These are phyloP conservation scores for Karstenula rhodostoma DNA, from an alignment of 2,329 filamentous ascomycete genomes.

Conservation along the genomic window DNA sequence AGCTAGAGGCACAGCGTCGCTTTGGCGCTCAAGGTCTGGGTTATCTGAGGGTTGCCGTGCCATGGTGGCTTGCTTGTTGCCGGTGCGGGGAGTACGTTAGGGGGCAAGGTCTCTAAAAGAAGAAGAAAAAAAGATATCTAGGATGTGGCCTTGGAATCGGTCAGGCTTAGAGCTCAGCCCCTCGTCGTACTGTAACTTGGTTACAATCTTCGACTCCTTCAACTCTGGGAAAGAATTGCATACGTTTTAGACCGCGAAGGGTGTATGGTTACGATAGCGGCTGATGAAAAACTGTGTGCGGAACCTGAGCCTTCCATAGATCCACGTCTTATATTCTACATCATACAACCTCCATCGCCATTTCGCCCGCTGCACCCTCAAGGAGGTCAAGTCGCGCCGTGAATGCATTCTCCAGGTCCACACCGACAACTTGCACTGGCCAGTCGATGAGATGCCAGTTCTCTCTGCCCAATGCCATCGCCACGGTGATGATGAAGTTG, in stretches of 20 bases:
- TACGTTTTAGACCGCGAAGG: not conserved
- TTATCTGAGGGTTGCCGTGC: too few species aligned
- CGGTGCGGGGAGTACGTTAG: too few species aligned
- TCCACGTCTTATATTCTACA: not conserved
- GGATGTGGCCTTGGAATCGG: too few species aligned
- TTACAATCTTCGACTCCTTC: too few species aligned
- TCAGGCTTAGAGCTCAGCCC: too few species aligned
- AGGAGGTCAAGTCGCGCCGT: constrained; percentile 2
- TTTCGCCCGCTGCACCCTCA: constrained; percentile 1
- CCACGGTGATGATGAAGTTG: constrained; percentile 43
- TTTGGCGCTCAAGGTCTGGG: too few species aligned
- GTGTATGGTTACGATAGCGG: not conserved
- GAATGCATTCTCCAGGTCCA: constrained; percentile 16
- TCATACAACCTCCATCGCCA: constrained; percentile 12
- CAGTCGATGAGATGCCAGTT: constrained; percentile 42
- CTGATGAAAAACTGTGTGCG: not conserved
- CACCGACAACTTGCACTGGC: constrained; percentile 38
- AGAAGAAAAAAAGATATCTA: too few species aligned
- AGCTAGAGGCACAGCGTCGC: too few species aligned
- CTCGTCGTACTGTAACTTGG: too few species aligned
- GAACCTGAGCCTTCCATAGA: not conserved
- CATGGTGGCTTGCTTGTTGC: too few species aligned
- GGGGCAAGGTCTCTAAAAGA: too few species aligned
- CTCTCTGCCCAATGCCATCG: constrained; percentile 41
- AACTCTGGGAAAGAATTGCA: not conserved